These are phyloP conservation scores for Termitomyces sp. DNA, from an alignment of 768 basidiomycete species.

Conservation along the genomic window DNA sequence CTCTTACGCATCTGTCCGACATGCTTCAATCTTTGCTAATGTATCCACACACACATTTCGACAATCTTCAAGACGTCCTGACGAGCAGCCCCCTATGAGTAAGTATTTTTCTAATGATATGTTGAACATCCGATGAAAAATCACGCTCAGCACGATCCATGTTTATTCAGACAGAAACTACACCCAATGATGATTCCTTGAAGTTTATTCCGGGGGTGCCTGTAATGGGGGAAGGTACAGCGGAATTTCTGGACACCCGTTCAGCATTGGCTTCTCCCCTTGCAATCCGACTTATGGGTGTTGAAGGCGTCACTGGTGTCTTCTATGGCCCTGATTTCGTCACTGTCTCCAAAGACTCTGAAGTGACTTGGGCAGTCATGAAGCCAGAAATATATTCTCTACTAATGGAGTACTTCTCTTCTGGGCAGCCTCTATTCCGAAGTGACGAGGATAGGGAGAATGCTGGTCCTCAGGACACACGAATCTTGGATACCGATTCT, in stretches of 20 bases:
- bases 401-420: constrained; percentile 96
- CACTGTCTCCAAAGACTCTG: constrained; percentile 87
- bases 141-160: constrained; percentile 63
- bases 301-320: constrained; percentile 83
- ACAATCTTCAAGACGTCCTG: constrained; percentile 11
- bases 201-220: constrained; percentile 94
- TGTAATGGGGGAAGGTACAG: constrained; percentile 85
- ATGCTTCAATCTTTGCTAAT: constrained; percentile 19
- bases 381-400: constrained; percentile 97
- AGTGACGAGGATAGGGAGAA: constrained; percentile 73
- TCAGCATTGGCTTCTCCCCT: constrained; percentile 87
- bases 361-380: constrained; percentile 80
- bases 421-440: constrained; percentile 82
- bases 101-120: background rate
- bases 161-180: constrained; percentile 98
- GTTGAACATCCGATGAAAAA: background rate
- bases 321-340: constrained; percentile 99
- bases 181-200: constrained; percentile 94
- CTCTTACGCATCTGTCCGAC: constrained; percentile 12
- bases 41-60: constrained; percentile 17
- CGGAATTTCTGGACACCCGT: constrained; percentile 90
- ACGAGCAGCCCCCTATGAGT: constrained; percentile 28
- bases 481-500: constrained; percentile 88
- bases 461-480: constrained; percentile 90
- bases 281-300: constrained; percentile 91